These are phyloP conservation scores for Endocarpon pusillum DNA, from an alignment of 495 filamentous ascomycete species.

Conservation along the genomic window DNA sequence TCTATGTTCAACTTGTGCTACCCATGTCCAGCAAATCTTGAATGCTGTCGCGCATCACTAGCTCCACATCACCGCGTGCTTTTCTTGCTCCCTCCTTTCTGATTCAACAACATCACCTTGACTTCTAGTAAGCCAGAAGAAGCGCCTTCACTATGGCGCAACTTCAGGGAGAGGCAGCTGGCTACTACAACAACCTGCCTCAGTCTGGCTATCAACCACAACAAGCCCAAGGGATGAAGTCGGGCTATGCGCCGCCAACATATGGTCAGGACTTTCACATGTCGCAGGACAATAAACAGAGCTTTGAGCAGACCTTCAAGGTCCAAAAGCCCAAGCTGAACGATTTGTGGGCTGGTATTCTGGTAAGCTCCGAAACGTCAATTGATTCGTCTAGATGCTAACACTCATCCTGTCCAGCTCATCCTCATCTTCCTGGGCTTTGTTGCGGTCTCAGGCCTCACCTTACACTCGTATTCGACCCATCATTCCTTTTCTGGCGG, in stretches of 20 bases:
- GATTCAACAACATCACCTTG: no score
- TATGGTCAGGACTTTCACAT: slow-evolving; percentile 1
- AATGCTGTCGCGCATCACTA: no score
- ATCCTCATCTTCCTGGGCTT: slow-evolving; percentile 60
- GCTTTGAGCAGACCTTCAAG: slow-evolving; percentile 65
- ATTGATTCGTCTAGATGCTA: slow-evolving; percentile 2
- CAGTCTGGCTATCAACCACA: background rate
- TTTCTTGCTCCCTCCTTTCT: no score
- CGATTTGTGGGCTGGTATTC: slow-evolving; percentile 70
- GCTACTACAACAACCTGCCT: slow-evolving; percentile 1
- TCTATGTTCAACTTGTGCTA: no score
- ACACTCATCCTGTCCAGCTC: slow-evolving; percentile 29
- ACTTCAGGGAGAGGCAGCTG: background rate
- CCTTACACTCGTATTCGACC: slow-evolving; percentile 56
- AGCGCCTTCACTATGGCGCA: no score
- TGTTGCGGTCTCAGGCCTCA: slow-evolving; percentile 56
- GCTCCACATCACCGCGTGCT: no score
- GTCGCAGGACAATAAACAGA: background rate
- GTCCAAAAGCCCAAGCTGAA: slow-evolving; percentile 72
- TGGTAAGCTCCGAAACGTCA: slow-evolving; percentile 29
- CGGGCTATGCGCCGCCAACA: background rate
- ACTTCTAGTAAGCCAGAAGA: no score
- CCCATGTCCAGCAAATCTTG: no score
- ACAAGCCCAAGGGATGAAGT: background rate
- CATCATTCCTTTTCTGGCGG: slow-evolving; percentile 51